phyloP scores from a whole-genome alignment of 1,139 yeast species.

The Kodamaea ohmeri region DNA sequence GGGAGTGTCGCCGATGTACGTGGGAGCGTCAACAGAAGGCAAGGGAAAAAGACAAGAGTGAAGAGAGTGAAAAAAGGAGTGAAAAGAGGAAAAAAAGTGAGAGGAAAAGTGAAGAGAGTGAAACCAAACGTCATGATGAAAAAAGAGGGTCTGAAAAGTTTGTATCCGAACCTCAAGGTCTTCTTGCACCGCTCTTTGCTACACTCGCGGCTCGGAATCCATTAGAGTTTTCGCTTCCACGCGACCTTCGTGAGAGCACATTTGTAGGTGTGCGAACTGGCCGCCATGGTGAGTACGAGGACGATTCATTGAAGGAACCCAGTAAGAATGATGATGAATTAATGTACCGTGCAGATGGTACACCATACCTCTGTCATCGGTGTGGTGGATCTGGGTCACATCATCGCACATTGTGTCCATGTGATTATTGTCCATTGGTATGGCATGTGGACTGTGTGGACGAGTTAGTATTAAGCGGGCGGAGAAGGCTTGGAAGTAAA shows the following conservation, averaged over 20 bases:
- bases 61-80: not conserved
- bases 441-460: constrained; percentile 92
- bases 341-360: constrained; percentile 62
- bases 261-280: constrained; percentile 73
- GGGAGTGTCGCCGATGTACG: constrained; percentile 81
- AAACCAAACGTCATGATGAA: not conserved
- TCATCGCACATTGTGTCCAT: constrained; percentile 56
- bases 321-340: constrained; percentile 52
- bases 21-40: not conserved
- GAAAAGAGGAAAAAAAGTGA: not conserved
- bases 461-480: constrained; percentile 74
- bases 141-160: not conserved
- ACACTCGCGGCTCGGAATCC: constrained; percentile 50
- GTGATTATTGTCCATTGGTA: constrained; percentile 82
- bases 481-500: constrained; percentile 65
- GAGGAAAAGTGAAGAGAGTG: not conserved
- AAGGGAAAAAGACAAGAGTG: constrained; percentile 20
- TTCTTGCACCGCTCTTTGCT: not conserved
- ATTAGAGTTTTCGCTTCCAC: constrained; percentile 69
- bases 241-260: constrained; percentile 58
- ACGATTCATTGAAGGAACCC: constrained; percentile 45
- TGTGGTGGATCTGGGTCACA: constrained; percentile 71
- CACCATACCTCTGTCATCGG: constrained; percentile 66
- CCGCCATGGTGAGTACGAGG: constrained; percentile 68
- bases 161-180: not conserved